These are phyloP conservation scores for Penicillium olsonii DNA, from an alignment of 2,329 filamentous ascomycete species.

Conservation along the genomic window DNA sequence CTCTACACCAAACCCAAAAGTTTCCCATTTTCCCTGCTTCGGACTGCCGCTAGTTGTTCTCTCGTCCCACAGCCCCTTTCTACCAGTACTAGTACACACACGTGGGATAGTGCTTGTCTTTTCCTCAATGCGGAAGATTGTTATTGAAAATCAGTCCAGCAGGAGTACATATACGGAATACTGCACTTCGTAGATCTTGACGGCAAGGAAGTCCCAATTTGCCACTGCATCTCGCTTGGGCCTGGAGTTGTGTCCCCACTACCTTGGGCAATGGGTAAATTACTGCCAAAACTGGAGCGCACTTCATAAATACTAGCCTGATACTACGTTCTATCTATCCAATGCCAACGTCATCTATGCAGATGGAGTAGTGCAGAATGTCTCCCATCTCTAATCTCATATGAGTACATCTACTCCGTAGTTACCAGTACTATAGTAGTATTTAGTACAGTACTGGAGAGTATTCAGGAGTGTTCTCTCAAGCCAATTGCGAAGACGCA, in stretches of 20 bases:
- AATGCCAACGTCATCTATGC: constrained; percentile 19
- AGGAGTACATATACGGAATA: no score
- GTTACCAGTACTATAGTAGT: no score
- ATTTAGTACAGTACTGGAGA: no score
- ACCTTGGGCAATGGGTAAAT: background rate
- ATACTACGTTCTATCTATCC: constrained; percentile 12
- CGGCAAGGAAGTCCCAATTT: no score
- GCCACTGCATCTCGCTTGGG: background rate
- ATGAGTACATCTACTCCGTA: background rate
- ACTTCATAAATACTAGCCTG: constrained; percentile 8
- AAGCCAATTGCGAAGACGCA: no score
- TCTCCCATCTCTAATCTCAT: no score
- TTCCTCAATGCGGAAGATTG: background rate
- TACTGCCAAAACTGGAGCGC: no score
- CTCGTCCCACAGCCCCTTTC: constrained; percentile 13
- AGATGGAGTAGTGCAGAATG: no score
- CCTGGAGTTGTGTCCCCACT: background rate
- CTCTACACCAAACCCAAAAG: background rate
- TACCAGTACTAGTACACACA: constrained; percentile 12
- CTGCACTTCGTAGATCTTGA: background rate
- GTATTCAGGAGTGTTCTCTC: no score
- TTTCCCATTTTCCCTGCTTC: constrained; percentile 18
- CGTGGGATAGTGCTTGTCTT: constrained; percentile 7
- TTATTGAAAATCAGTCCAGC: background rate
- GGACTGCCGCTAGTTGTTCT: constrained; percentile 1